These are phyloP conservation scores for Ochetophila trinervis DNA, from an alignment of 306 rosid genomes.

Conservation along the genomic window DNA sequence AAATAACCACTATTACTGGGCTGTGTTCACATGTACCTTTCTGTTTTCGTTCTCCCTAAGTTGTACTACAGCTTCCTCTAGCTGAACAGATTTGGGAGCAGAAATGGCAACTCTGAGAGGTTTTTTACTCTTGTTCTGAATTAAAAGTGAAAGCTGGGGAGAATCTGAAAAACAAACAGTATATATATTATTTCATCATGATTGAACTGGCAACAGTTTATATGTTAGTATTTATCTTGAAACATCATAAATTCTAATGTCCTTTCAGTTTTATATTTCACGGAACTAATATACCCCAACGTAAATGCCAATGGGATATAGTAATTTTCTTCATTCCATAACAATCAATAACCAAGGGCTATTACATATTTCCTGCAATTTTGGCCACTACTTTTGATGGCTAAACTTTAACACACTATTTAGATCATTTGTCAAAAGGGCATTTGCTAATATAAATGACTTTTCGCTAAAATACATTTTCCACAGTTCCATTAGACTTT, in stretches of 20 bases:
- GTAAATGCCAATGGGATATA: too few species aligned
- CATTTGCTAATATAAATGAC: too few species aligned
- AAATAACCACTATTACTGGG: not conserved
- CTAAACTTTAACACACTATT: too few species aligned
- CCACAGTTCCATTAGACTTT: too few species aligned
- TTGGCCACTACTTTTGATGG: too few species aligned
- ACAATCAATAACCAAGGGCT: not conserved
- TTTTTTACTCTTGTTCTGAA: conserved; percentile 46
- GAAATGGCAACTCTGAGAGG: conserved; percentile 32
- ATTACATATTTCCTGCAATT: too few species aligned
- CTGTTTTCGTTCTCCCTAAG: conserved; percentile 27
- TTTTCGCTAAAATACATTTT: too few species aligned
- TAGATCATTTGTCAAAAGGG: too few species aligned
- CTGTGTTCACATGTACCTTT: conserved; percentile 29
- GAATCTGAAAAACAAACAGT: conserved; percentile 34
- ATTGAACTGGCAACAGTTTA: not conserved
- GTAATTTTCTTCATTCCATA: too few species aligned
- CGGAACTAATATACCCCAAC: too few species aligned
- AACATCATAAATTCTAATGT: too few species aligned
- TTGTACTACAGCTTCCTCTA: conserved; percentile 29
- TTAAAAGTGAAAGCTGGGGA: conserved; percentile 43
- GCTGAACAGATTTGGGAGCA: conserved; percentile 41
- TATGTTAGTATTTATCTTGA: not conserved
- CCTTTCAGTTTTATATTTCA: not conserved
- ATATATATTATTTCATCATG: not conserved